Evolutionary conservation across 1,284 basidiomycete genomes (phyloP).

Genomic region (Cryptococcus sp.): DNA sequence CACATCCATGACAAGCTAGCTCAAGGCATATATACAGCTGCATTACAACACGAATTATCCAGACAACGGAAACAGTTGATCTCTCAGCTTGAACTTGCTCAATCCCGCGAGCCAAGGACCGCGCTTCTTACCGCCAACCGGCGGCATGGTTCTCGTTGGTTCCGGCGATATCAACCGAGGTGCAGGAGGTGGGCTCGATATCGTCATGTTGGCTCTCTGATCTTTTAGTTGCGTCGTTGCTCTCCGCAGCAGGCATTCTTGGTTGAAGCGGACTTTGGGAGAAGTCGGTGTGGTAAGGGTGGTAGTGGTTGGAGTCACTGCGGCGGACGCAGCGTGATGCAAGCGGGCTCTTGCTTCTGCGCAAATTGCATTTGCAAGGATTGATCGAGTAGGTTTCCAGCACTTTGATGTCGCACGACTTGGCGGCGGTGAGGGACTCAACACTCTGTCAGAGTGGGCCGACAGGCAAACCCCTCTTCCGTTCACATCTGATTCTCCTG

Average conservation of each 20-base stretch:
- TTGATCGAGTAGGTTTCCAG: neutral
- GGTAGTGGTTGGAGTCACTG: neutral
- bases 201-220: neutral
- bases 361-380: too few species aligned
- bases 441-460: slow-evolving; percentile 1
- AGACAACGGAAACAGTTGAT: neutral
- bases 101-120: neutral
- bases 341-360: too few species aligned
- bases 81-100: neutral
- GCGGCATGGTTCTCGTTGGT: neutral
- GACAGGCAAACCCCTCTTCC: slow-evolving; percentile 6
- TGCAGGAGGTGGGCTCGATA: neutral
- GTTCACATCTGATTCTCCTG: slow-evolving; percentile 2
- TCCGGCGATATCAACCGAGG: neutral
- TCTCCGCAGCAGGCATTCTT: neutral
- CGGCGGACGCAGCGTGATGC: too few species aligned
- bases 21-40: neutral
- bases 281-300: neutral
- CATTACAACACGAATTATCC: neutral
- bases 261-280: too few species aligned
- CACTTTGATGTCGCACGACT: neutral
- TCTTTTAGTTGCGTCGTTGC: neutral
- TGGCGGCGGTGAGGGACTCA: neutral
- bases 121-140: neutral
- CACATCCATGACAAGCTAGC: neutral